These are phyloP conservation scores for Cetradonia linearis DNA, from an alignment of 495 filamentous ascomycete species.

Conservation along the genomic window DNA sequence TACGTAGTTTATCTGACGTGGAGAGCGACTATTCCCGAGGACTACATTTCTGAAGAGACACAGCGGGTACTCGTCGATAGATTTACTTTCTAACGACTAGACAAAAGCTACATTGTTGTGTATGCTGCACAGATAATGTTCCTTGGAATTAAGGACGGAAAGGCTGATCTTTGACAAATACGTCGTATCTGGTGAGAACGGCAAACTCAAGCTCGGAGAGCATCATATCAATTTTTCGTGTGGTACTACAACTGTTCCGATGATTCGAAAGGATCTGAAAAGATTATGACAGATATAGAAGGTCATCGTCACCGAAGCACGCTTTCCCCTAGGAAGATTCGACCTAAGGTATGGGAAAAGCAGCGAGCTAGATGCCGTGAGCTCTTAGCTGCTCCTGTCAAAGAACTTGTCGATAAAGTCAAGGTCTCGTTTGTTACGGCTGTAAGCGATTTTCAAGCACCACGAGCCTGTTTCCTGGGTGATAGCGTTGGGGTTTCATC, in stretches of 20 bases:
- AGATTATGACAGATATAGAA: slow-evolving; percentile 43
- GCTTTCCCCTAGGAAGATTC: slow-evolving; percentile 39
- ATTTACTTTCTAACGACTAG: neutral
- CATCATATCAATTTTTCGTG: slow-evolving; percentile 46
- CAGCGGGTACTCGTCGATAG: neutral
- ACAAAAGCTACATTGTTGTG: neutral
- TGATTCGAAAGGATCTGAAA: slow-evolving; percentile 34
- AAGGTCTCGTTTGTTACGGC: slow-evolving; percentile 43
- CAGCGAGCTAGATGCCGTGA: slow-evolving; percentile 35
- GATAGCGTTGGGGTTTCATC: too few relatives aligned
- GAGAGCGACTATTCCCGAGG: slow-evolving; percentile 42
- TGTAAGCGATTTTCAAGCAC: slow-evolving; percentile 41
- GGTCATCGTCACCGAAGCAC: slow-evolving; percentile 39
- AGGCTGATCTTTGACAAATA: neutral
- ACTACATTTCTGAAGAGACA: neutral
- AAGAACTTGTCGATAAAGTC: slow-evolving; percentile 40
- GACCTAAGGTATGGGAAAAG: slow-evolving; percentile 36
- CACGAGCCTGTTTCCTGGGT: slow-evolving; percentile 34
- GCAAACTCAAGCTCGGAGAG: slow-evolving; percentile 1
- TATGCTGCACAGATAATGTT: neutral
- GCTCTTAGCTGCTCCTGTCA: slow-evolving; percentile 41
- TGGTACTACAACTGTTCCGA: slow-evolving; percentile 46
- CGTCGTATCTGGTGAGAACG: neutral
- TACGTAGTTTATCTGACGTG: slow-evolving; percentile 44
- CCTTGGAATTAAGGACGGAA: neutral